Percentiles rank a stretch among this genome's conserved stretches.
phyloP scores from a whole-genome alignment of 2,329 filamentous ascomycete species.

The Neofusicoccum umdonicola region DNA sequence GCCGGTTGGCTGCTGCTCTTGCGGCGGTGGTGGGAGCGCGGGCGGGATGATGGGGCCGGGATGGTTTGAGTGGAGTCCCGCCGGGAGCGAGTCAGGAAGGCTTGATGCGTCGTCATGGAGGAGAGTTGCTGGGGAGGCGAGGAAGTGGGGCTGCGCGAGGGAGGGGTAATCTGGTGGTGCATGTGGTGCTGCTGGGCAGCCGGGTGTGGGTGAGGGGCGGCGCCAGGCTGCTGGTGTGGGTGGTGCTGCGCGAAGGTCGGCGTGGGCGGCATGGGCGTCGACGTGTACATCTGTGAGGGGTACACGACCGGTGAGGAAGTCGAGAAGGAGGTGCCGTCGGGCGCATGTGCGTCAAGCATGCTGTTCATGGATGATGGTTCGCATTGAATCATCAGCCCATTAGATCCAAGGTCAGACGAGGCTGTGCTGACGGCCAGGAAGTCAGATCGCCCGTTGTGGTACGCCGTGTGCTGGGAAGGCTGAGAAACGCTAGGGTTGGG shows the following conservation, averaged over 20 bases:
- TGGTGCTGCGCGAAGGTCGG: not conserved
- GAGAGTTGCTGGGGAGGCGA: not conserved
- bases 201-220: conserved; percentile 8
- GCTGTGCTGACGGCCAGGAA: conserved; percentile 17
- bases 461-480: conserved; percentile 20
- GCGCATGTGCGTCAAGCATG: conserved; percentile 12
- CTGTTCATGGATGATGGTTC: conserved; percentile 14
- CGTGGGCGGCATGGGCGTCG: not conserved
- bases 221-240: not conserved
- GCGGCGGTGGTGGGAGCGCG: conserved; percentile 15
- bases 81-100: conserved; percentile 1
- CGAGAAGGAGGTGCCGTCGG: conserved; percentile 1
- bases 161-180: conserved; percentile 12
- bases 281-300: conserved; percentile 13
- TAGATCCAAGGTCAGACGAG: conserved; percentile 12
- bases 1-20: conserved; percentile 15
- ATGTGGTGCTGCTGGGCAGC: not conserved
- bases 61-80: conserved; percentile 4
- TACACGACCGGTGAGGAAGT: conserved; percentile 17
- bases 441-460: conserved; percentile 22
- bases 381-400: conserved; percentile 19
- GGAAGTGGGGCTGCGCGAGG: conserved; percentile 11
- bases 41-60: not conserved
- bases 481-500: conserved; percentile 20
- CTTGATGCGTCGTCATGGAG: not conserved